Evolutionary conservation across 441 rosid genomes (phyloP).

Genomic region (Brassica hybrid): DNA sequence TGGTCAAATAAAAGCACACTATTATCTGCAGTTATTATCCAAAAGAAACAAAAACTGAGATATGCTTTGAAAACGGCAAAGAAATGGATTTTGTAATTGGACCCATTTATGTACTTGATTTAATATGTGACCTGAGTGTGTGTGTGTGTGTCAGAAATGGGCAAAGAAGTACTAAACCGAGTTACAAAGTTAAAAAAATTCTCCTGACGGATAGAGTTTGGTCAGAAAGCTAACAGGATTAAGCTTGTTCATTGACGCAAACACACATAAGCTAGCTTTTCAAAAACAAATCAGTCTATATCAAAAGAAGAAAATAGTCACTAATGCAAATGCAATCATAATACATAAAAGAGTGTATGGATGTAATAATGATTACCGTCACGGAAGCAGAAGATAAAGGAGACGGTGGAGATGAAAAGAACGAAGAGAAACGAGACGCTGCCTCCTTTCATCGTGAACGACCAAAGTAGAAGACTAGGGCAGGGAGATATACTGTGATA

Average conservation of each 20-base stretch:
- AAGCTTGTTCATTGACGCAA: not conserved
- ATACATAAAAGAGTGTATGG: not conserved
- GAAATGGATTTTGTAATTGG: slow-evolving; percentile 5
- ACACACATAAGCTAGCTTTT: not conserved
- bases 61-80: not conserved
- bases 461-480: not conserved
- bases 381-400: slow-evolving; percentile 32
- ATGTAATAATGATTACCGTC: slow-evolving; percentile 28
- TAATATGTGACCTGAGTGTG: not conserved
- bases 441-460: slow-evolving; percentile 35
- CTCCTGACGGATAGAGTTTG: not conserved
- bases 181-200: not conserved
- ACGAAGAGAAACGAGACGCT: slow-evolving; percentile 25
- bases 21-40: not conserved
- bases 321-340: not conserved
- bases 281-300: not conserved
- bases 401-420: slow-evolving; percentile 38
- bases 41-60: not conserved
- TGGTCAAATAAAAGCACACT: not conserved
- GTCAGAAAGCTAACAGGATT: not conserved
- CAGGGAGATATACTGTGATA: not conserved
- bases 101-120: slow-evolving; percentile 6
- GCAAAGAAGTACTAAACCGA: slow-evolving; percentile 26
- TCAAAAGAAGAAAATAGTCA: not conserved
- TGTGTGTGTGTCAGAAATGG: slow-evolving; percentile 31